Percentiles rank a stretch among this genome's conserved stretches.
phyloP scores from a whole-genome alignment of 371 early-diverging fungal genomes.

The Batrachochytrium dendrobatidis region DNA sequence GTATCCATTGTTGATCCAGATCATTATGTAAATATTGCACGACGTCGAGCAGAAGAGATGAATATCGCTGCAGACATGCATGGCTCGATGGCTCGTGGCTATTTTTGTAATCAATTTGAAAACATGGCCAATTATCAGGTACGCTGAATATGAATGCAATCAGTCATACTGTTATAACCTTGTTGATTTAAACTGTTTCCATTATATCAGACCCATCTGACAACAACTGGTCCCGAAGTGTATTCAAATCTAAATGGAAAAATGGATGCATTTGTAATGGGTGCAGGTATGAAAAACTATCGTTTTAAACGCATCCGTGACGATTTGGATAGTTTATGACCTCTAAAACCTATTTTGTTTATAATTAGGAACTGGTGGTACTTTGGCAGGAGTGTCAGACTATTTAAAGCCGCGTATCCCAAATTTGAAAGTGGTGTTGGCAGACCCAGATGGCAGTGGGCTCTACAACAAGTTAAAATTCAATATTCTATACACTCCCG shows the following conservation, averaged over 20 bases:
- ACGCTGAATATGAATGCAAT: neutral
- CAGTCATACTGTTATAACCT: neutral
- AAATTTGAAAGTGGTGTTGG: slow-evolving; percentile 61
- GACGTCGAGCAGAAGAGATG: slow-evolving; percentile 64
- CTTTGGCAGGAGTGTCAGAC: slow-evolving; percentile 76
- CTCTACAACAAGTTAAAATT: slow-evolving; percentile 84
- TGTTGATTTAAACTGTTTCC: neutral
- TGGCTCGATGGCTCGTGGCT: slow-evolving; percentile 35
- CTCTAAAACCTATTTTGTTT: too few relatives aligned
- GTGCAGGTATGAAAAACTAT: slow-evolving; percentile 17
- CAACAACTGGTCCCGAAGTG: slow-evolving; percentile 87
- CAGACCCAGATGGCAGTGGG: slow-evolving; percentile 92
- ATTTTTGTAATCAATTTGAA: slow-evolving; percentile 92
- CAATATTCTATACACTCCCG: slow-evolving; percentile 79
- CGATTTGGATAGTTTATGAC: too few relatives aligned
- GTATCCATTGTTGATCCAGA: slow-evolving; percentile 84
- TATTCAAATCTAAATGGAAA: slow-evolving; percentile 59
- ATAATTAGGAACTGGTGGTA: slow-evolving; percentile 83
- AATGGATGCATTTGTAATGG: slow-evolving; percentile 64
- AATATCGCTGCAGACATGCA: slow-evolving; percentile 20
- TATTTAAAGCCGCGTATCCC: slow-evolving; percentile 68
- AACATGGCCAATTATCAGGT: slow-evolving; percentile 68
- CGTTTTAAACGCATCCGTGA: too few relatives aligned
- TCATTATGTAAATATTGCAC: slow-evolving; percentile 87
- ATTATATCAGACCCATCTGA: slow-evolving; percentile 57